phyloP scores from a whole-genome alignment of 2,329 filamentous ascomycete genomes.

The Claviceps digitariae region DNA sequence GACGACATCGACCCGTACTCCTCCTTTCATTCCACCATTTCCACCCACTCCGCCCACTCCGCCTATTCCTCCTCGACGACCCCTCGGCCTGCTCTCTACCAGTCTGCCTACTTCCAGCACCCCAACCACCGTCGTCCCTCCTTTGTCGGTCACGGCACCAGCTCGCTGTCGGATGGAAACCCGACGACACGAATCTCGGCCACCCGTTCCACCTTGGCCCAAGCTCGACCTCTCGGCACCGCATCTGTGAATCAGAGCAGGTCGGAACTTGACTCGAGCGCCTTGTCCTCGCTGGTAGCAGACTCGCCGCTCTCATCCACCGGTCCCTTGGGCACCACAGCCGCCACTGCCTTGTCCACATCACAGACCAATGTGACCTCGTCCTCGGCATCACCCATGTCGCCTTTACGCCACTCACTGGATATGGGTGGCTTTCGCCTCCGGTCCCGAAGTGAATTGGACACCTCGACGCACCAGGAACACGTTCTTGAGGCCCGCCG shows the following conservation, averaged over 20 bases:
- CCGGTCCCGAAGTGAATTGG: constrained; percentile 46
- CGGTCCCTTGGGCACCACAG: constrained; percentile 13
- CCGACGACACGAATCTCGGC: constrained; percentile 15
- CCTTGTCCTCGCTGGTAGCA: constrained; percentile 14
- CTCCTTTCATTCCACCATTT: constrained; percentile 6
- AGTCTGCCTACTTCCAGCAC: constrained; percentile 9
- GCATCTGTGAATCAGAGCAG: constrained; percentile 27
- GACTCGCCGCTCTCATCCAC: constrained; percentile 23
- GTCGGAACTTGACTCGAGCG: constrained; percentile 32
- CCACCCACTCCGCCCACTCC: background rate
- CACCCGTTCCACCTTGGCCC: constrained; percentile 16
- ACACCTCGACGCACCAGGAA: constrained; percentile 39
- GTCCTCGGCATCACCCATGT: constrained; percentile 25
- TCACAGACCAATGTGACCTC: constrained; percentile 13
- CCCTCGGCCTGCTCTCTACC: constrained; percentile 3
- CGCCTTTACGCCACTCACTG: constrained; percentile 44
- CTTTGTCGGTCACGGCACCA: constrained; percentile 20
- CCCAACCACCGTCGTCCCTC: constrained; percentile 17
- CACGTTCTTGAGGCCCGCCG: constrained; percentile 47
- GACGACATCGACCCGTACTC: constrained; percentile 16
- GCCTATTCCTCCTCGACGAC: constrained; percentile 5
- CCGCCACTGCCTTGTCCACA: constrained; percentile 14
- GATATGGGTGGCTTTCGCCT: constrained; percentile 44
- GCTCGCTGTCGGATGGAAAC: constrained; percentile 20
- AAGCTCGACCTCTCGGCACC: constrained; percentile 24